Conservation (phyloP, 805 yeast species). For the Yamadazyma tumulicola region DNA sequence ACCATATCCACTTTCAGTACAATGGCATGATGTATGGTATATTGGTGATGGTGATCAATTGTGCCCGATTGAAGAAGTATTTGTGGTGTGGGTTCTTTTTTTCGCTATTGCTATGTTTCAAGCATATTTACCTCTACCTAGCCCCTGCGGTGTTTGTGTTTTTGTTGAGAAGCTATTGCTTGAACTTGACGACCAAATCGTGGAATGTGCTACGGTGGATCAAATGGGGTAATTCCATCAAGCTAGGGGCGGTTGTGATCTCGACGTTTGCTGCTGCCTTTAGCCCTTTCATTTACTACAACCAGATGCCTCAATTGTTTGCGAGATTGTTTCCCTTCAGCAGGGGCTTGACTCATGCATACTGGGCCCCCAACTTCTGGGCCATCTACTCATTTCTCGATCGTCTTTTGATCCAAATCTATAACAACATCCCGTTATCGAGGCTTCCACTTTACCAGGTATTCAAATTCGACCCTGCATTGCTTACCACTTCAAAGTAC, state of each 20-base stretch:
- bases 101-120: conserved; percentile 79
- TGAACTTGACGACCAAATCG: conserved; percentile 38
- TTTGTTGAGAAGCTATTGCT: conserved; percentile 68
- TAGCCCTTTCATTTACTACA: conserved; percentile 67
- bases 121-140: conserved; percentile 86
- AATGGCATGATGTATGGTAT: conserved; percentile 92
- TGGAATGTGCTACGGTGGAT: conserved; percentile 33
- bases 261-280: conserved; percentile 65
- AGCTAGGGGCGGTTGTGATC: conserved; percentile 62
- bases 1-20: conserved; percentile 96
- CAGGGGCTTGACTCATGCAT: conserved; percentile 93
- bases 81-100: conserved; percentile 67
- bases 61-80: conserved; percentile 57
- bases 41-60: conserved; percentile 66
- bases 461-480: conserved; percentile 44
- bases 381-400: conserved; percentile 86
- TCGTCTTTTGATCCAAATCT: conserved; percentile 54
- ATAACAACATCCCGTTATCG: conserved; percentile 31
- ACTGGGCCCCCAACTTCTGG: conserved; percentile 99
- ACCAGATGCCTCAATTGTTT: conserved; percentile 61
- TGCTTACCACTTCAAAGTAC: conserved; percentile 30
- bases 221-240: conserved; percentile 56
- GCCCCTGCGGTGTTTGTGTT: conserved; percentile 92
- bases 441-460: conserved; percentile 25
- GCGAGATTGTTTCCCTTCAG: conserved; percentile 85